These are phyloP conservation scores for Aureobasidium sp. DNA, from an alignment of 2,329 filamentous ascomycete genomes.

Conservation along the genomic window DNA sequence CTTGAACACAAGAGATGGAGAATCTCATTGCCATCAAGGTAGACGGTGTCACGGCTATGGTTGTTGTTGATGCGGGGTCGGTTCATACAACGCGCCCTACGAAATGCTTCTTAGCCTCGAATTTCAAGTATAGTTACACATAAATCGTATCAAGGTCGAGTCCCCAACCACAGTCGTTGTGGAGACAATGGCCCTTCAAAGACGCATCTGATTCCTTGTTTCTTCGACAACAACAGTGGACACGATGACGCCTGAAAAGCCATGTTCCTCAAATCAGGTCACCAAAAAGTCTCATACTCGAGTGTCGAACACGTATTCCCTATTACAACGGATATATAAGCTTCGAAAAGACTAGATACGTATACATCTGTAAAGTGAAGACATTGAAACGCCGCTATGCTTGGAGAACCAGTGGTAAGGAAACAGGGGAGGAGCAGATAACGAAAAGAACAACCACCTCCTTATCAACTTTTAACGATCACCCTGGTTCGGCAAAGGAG, in stretches of 20 bases:
- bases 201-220: background rate
- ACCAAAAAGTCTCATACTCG: background rate
- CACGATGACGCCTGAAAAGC: no score
- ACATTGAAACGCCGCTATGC: conserved; percentile 4
- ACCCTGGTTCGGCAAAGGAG: conserved; percentile 20
- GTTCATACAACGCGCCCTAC: background rate
- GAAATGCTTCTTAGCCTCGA: background rate
- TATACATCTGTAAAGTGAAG: background rate
- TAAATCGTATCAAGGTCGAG: background rate
- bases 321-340: conserved; percentile 6
- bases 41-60: background rate
- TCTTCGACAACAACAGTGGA: background rate
- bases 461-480: conserved; percentile 18
- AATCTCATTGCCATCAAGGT: conserved; percentile 4
- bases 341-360: background rate
- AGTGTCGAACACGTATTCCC: background rate
- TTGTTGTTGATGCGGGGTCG: background rate
- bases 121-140: background rate
- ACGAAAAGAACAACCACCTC: background rate
- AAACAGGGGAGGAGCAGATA: background rate
- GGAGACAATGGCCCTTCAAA: background rate
- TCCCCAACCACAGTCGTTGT: background rate
- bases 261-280: background rate
- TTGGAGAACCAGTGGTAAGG: background rate
- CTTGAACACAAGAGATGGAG: background rate